Conservation (phyloP, 306 rosid species). For the Begonia peltatifolia region DNA sequence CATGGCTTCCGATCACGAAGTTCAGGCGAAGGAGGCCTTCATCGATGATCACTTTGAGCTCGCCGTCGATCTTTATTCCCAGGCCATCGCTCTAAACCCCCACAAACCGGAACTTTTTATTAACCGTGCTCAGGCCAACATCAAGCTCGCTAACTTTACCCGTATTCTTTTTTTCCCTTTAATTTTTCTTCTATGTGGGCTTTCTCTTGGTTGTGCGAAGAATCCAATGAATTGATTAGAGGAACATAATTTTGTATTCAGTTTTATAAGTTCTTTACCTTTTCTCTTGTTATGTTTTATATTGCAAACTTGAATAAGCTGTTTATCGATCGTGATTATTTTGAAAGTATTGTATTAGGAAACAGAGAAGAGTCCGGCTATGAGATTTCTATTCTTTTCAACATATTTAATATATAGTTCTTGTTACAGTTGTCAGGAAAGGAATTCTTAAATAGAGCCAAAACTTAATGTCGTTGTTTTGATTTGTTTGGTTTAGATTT, state of each 20-base stretch:
- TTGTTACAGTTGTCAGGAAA: too few relatives aligned
- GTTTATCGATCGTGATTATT: neutral
- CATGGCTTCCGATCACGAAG: conserved; percentile 85
- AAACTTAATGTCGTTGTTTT: too few relatives aligned
- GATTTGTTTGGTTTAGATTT: too few relatives aligned
- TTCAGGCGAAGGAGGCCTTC: conserved; percentile 58
- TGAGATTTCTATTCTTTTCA: neutral
- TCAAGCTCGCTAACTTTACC: conserved; percentile 49
- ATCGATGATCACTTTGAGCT: conserved; percentile 76
- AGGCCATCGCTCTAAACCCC: conserved; percentile 53
- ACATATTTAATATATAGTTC: too few relatives aligned
- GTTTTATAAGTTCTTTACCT: neutral
- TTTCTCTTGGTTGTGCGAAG: neutral
- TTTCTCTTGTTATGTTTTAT: neutral
- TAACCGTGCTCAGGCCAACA: conserved; percentile 91
- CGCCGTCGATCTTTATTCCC: conserved; percentile 45
- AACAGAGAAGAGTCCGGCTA: neutral
- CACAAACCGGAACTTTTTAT: conserved; percentile 35
- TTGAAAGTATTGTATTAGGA: neutral
- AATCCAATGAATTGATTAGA: neutral
- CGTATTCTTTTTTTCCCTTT: conserved; percentile 17
- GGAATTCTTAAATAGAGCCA: too few relatives aligned
- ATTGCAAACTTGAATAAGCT: too few relatives aligned
- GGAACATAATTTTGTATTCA: neutral
- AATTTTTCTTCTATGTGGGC: neutral